Base-by-base conservation (phyloP, 441 rosid species). In the Theobroma grandiflorum region DNA sequence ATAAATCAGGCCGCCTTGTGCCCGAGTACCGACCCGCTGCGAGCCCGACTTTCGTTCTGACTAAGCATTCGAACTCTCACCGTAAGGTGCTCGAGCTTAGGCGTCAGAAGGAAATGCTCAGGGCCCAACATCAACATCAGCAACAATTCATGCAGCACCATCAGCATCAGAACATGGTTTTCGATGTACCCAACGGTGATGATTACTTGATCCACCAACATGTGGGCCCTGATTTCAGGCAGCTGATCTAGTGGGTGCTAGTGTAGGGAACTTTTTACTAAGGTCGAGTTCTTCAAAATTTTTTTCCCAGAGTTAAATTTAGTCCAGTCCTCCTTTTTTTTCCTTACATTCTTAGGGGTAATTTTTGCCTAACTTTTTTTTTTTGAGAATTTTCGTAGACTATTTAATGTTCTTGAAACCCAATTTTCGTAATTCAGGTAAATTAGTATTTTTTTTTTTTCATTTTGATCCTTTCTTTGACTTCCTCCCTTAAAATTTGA, bases 21-120 rank as follows among this genome's bases (percentile, higher is more conserved):
- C 98, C 98, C 14, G 98, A 95, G 73, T 95, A 95, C 80, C 80
- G 98, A 40, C 98, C 98, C 8, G 98, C 98, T 0, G 89, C 97
- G 0, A 95, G 98, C 76, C 98, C 98, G 10, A 95, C 98, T 0
- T 95, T 95, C 14, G 83, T 92, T 83, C 88, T 92, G 43, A 90
- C 95, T 0, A 95, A 92, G 38, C 98, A 95, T 82, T 95, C 98
- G 1, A 95, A 93, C 75, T 95, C 98, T 8, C 98, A 95, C 86
- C 90, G 98, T 38, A 95, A 95, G 83, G 98, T 95, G 67, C 78
- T 95, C 35, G 98, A 95, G 87, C 92, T 95, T n/a, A 85, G 98
- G 86, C 89, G 97, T 22, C 98, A 91, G 81, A 95, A 95, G 67
- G 97, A 95, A 78, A 15, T 86, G 87, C 10, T 59, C 61, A 80